Base-by-base conservation (phyloP, 352 stramenopile species). In the Phytophthora pisi region DNA sequence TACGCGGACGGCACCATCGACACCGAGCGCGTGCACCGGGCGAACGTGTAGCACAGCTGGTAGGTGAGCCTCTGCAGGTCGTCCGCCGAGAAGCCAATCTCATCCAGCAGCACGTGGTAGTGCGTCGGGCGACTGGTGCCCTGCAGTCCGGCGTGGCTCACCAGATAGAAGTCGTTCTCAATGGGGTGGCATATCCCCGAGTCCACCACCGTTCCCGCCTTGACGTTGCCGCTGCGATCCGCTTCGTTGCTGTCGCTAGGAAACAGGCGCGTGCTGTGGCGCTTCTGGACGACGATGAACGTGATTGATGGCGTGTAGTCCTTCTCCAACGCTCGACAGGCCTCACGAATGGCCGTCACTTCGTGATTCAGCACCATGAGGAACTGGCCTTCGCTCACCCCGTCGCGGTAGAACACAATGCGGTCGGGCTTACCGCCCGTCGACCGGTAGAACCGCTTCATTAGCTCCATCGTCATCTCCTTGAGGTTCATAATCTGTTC, bases 241-340 rank as follows among this genome's bases (percentile, higher is more conserved):
- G 70, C 73, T 51, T 89, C 64, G 9, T 57, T 65, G 15, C 64
- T 6, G 42, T 77, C 79, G 10, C 60, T 53, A 4, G 78, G 70
- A 49, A 95, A 97, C 18, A 95, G 62, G 3, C 89, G 82, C 30
- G 88, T 96, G 68, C 96, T 84, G 81, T 97, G 89, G 4, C 89
- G 85, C 78, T 97, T 97, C 60, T 96, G 86, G 13, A 95, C 88
- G 23, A 96, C 71, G 7, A 97, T 80, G 51, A 97, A 97, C 38
- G 89, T 96, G 61, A 97, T 93, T 28, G 74, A 67, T 11, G 89
- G 89, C 2, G 57, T 36, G 57, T 96, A 97, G 7, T 58, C 81
- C 0, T 71, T 43, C 38, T 93, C 74, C 45, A 97, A 62, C 26
- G 57, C 61, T n/a, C 75, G 62, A 36, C 85, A 97, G 13, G 87